A percentile compares a stretch with the other conserved stretches of the same genome.
Evolutionary conservation across 2,329 filamentous ascomycete species (phyloP).

Genomic region (Ceratocystis harringtonii): DNA sequence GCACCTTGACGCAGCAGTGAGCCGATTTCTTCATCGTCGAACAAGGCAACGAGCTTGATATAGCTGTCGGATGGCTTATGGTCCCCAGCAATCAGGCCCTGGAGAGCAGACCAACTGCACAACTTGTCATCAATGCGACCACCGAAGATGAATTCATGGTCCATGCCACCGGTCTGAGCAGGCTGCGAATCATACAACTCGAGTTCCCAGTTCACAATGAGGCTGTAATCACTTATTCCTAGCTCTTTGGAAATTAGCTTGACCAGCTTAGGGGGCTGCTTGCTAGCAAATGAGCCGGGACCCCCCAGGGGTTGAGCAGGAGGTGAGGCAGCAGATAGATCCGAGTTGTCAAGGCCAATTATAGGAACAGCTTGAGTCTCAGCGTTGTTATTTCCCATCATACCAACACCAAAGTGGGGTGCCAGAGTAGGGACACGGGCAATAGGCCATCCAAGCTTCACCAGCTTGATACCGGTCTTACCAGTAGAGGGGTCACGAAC

Average conservation of each 20-base stretch:
- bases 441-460: constrained; percentile 90
- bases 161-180: constrained; percentile 66
- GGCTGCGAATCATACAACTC: constrained; percentile 88
- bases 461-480: constrained; percentile 66
- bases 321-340: constrained; percentile 27
- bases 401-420: constrained; percentile 76
- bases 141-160: constrained; percentile 88
- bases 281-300: constrained; percentile 58
- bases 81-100: constrained; percentile 59
- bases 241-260: constrained; percentile 66
- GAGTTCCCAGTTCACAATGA: constrained; percentile 90
- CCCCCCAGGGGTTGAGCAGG: constrained; percentile 36
- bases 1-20: constrained; percentile 83
- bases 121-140: constrained; percentile 96
- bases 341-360: constrained; percentile 69
- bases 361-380: constrained; percentile 94
- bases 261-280: constrained; percentile 74
- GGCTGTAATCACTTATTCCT: constrained; percentile 48
- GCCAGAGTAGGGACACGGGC: constrained; percentile 83
- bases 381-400: constrained; percentile 53
- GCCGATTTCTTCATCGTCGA: constrained; percentile 95
- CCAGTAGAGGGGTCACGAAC: constrained; percentile 56
- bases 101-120: constrained; percentile 82
- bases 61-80: constrained; percentile 44
- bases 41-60: constrained; percentile 83